These are phyloP conservation scores for Penicillium expansum DNA, from an alignment of 2,329 filamentous ascomycete species.

Conservation along the genomic window DNA sequence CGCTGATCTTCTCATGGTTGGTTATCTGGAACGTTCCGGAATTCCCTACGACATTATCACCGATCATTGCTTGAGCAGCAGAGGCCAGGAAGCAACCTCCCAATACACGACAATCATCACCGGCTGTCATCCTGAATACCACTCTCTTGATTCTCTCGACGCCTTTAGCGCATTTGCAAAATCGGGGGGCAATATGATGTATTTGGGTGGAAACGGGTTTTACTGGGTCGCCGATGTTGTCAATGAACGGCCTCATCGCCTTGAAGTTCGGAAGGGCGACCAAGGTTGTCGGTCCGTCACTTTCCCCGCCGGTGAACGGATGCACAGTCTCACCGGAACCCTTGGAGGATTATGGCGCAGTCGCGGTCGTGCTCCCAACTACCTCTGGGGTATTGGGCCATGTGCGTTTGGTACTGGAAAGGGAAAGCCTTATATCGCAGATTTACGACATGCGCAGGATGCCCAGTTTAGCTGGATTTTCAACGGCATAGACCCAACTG, in stretches of 20 bases:
- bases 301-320: constrained; percentile 30
- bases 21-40: constrained; percentile 33
- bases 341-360: constrained; percentile 37
- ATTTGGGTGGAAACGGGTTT: constrained; percentile 41
- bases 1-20: constrained; percentile 38
- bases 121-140: not conserved
- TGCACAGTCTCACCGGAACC: constrained; percentile 30
- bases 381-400: constrained; percentile 32
- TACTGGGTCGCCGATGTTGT: constrained; percentile 31
- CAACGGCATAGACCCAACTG: constrained; percentile 11
- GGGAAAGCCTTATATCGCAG: constrained; percentile 24
- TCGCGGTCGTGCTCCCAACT: constrained; percentile 31
- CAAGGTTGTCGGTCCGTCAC: constrained; percentile 32
- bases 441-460: not conserved
- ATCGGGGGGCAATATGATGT: constrained; percentile 38
- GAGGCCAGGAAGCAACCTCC: constrained; percentile 16
- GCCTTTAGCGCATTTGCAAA: constrained; percentile 21
- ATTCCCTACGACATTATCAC: constrained; percentile 38
- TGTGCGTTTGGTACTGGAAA: constrained; percentile 32
- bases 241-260: constrained; percentile 27
- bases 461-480: not conserved
- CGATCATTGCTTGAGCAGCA: constrained; percentile 37
- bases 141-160: not conserved
- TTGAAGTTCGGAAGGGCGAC: constrained; percentile 37
- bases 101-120: not conserved